Evolutionary conservation across 345 rosid genomes (phyloP), one percentile per base, ranked within the genome.

Genomic region (Eucalyptus dawsonii): DNA sequence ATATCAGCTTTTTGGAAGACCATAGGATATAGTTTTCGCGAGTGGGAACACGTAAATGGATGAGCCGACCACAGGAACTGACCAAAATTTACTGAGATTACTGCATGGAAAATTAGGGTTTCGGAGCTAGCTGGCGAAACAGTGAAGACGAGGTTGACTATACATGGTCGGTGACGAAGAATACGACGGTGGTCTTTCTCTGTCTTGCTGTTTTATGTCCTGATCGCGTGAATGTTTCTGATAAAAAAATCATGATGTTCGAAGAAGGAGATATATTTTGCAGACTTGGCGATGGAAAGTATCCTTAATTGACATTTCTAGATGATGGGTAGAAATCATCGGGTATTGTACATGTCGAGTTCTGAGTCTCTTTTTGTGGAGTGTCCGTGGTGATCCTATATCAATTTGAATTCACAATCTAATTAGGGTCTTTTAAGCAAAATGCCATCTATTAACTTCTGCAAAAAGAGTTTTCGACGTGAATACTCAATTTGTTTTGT

Each of bases 391-490:
- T 37, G 45, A 72, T 72, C 81, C 24, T 10, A n/a, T n/a, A 9
- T 72, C 45, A 72, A 34, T 72, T 7, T 72, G 6, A 2, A 72
- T 72, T 34, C 42, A 2, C 45, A 72, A 19, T 34, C 37, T 17
- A 4, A 40, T 72, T 72, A 3, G 81, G 81, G 25, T 24, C 45
- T 19, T 72, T 34, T 37, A 37, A 19, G 13, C 13, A 72, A 37
- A 37, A 37, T 72, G 25, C 25, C 8, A 19, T 19, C 11, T 34
- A 17, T 34, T 17, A 34, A 40, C 81, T 17, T 72, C 40, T 34
- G 5, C 13, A 40, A 37, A 72, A 19, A 37, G n/a, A 37, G 0
- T 5, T 69, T 19, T 40, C 2, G 8, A 72, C 25, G 0, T 72
- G 27, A 19, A 19, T 72, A 10, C 45, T 37, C 45, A 72, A 37